Conservation (phyloP, 257 asterid species). For the Nicotiana undulata region DNA sequence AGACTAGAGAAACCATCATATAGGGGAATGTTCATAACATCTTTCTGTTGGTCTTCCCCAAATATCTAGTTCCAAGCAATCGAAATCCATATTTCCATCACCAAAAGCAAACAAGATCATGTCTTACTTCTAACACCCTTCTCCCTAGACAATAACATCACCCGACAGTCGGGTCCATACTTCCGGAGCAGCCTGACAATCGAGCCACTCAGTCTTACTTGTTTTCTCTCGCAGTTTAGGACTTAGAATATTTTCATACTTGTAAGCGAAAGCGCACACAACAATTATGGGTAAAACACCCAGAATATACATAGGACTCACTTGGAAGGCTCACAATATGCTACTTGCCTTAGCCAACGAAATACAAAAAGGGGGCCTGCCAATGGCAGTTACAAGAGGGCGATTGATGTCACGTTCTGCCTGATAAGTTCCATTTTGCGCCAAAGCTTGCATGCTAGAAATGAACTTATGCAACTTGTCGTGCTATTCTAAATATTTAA, state of each 20-base stretch:
- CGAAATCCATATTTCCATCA: background rate
- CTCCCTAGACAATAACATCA: background rate
- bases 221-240: slow-evolving; percentile 9
- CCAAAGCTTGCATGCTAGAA: too few relatives aligned
- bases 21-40: background rate
- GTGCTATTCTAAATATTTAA: too few relatives aligned
- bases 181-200: too few relatives aligned
- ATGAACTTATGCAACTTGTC: too few relatives aligned
- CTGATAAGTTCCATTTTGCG: too few relatives aligned
- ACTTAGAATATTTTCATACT: background rate
- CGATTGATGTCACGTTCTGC: too few relatives aligned
- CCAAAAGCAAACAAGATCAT: background rate
- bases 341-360: background rate
- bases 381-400: background rate
- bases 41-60: background rate
- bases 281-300: background rate
- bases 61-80: background rate
- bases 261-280: background rate
- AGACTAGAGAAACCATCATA: background rate
- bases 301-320: background rate
- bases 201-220: slow-evolving; percentile 29
- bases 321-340: background rate
- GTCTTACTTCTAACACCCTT: background rate
- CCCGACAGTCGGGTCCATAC: background rate
- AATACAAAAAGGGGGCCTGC: background rate